phyloP scores from a whole-genome alignment of 495 filamentous ascomycete species.

The Bombardia bombarda region DNA sequence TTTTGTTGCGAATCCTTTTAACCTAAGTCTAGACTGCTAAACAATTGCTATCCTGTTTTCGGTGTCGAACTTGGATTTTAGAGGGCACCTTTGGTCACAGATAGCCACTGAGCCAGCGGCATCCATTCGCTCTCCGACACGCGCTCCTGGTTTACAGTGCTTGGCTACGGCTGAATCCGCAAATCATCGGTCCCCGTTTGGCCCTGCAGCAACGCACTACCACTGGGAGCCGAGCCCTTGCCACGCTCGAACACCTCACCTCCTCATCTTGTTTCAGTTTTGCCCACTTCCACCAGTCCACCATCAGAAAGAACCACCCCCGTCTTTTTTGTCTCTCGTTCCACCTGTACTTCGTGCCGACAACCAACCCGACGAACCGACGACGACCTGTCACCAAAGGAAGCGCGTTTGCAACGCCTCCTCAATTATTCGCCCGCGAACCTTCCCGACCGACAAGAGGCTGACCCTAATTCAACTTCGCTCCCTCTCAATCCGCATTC shows the following conservation, averaged over 20 bases:
- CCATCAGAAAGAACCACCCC: conserved; percentile 19
- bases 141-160: background rate
- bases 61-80: no score
- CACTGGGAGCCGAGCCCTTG: conserved; percentile 21
- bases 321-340: background rate
- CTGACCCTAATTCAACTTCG: no score
- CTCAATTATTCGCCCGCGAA: background rate
- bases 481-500: no score
- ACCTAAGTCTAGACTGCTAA: no score
- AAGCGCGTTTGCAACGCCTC: no score
- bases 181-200: conserved; percentile 8
- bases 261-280: conserved; percentile 40
- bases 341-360: background rate
- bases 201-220: no score
- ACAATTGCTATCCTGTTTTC: no score
- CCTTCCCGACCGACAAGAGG: background rate
- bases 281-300: conserved; percentile 25
- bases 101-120: no score
- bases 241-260: conserved; percentile 29
- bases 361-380: background rate
- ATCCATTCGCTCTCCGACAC: background rate
- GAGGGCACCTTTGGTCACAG: no score
- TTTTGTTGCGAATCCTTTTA: no score
- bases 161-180: background rate
- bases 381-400: background rate